Base-by-base conservation (phyloP, 75 land plant genomes). In the Selaginella moellendorffii region DNA sequence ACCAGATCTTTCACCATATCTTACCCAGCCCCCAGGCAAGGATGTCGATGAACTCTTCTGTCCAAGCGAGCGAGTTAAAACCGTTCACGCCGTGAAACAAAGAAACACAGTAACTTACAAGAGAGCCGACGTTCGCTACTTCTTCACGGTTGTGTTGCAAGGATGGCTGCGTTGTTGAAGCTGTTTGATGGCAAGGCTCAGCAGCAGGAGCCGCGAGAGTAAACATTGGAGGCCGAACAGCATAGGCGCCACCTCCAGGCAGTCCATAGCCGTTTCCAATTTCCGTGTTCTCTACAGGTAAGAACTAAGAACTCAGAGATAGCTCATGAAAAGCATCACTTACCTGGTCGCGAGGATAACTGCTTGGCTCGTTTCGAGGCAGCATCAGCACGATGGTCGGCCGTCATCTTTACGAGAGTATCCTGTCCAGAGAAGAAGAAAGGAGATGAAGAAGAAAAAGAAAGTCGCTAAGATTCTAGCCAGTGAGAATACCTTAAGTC, bases 261-360 rank as follows among this genome's bases (percentile, higher is more conserved):
- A 92, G 95, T 31, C 97, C 97, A 80, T 92, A 92, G 1, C 95
- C 97, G 83, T 92, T 92, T 28, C 97, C 97, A 74, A 92, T 92
- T 61, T 92, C 97, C 28, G 70, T 17, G 66, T 91, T 91, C 22
- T 78, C 93, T 90, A 81, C 75, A 31, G 31, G 64, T 21, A 72
- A 70, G 30, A 62, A 56, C 29, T 29, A 28, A 14, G 30, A 22
- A 36, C 31, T 21, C 31, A 62, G 14, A 28, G 29, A 21, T 30
- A 22, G 36, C 63, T 62, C 30, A 28, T 26, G 62, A 28, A 56
- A 53, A 67, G 26, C 20, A 29, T 51, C 62, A 59, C 42, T 60
- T 83, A 83, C 87, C 74, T 77, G 79, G 51, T 81, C 81, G 24
- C 61, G 73, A 31, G 30, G 29, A 26, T 18, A 65, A 63, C 19